phyloP scores from a whole-genome alignment of 495 filamentous ascomycete species.

The Glutinoglossum americanum region DNA sequence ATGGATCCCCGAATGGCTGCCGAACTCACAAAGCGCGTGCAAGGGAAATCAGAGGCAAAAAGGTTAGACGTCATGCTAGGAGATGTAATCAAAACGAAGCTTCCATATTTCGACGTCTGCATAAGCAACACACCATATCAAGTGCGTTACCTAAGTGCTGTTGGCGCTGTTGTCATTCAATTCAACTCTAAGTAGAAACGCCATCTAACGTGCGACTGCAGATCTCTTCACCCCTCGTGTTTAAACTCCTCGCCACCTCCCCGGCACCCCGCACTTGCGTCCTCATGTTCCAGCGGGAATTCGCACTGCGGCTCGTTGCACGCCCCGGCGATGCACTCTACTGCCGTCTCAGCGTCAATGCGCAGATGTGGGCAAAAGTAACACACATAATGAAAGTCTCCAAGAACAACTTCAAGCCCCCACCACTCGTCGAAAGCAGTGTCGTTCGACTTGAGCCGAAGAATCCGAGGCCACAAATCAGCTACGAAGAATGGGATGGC shows the following conservation, averaged over 20 bases:
- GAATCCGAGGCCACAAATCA: conserved; percentile 60
- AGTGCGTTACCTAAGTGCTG: conserved; percentile 18
- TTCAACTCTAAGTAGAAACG: not conserved
- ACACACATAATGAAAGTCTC: conserved; percentile 84
- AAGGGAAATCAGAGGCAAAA: conserved; percentile 61
- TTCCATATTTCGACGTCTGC: conserved; percentile 76
- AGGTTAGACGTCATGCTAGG: conserved; percentile 68
- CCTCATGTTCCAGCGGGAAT: conserved; percentile 79
- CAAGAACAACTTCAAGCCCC: conserved; percentile 85
- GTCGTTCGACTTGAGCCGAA: conserved; percentile 64
- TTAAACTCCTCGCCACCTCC: conserved; percentile 67
- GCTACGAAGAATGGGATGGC: conserved; percentile 89
- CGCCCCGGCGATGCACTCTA: conserved; percentile 67
- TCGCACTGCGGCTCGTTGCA: conserved; percentile 55
- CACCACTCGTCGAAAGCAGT: conserved; percentile 71
- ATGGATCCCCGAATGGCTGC: conserved; percentile 93
- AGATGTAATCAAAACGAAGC: conserved; percentile 78
- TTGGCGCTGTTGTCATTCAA: conserved; percentile 5
- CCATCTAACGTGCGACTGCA: conserved; percentile 14
- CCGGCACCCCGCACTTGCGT: conserved; percentile 58
- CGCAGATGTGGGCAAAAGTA: conserved; percentile 82
- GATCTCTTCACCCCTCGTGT: conserved; percentile 77
- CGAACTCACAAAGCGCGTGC: conserved; percentile 84
- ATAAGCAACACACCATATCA: conserved; percentile 91
- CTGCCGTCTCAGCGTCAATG: conserved; percentile 69